Percentiles rank a stretch among this genome's conserved stretches.
Evolutionary conservation across 164 flowering plant species (phyloP).

Genomic region (Brasenia schreberi): DNA sequence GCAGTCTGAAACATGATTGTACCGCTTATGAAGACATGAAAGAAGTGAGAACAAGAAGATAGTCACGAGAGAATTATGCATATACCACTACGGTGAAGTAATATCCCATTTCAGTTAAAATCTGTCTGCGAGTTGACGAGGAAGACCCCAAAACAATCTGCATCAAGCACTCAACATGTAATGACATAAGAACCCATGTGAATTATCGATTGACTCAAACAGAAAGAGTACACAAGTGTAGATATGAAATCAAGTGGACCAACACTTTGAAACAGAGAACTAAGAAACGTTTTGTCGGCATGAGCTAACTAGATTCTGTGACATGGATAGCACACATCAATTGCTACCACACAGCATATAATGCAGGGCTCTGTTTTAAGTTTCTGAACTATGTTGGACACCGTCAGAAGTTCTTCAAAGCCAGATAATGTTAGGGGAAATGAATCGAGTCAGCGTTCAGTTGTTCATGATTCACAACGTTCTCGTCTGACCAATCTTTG

Average conservation of each 20-base stretch:
- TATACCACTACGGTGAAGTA: conserved; percentile 1
- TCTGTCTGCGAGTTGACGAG: conserved; percentile 1
- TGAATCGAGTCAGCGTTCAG: no score
- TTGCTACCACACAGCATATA: neutral
- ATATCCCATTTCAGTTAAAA: conserved; percentile 6
- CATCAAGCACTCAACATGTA: neutral
- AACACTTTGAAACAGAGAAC: neutral
- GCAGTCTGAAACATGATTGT: conserved; percentile 2
- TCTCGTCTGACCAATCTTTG: no score
- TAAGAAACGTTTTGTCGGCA: neutral
- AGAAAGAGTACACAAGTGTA: no score
- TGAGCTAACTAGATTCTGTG: neutral
- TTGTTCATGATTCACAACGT: no score
- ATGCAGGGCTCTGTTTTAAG: neutral
- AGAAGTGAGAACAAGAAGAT: neutral
- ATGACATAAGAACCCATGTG: neutral
- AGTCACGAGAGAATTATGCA: neutral
- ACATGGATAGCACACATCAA: neutral
- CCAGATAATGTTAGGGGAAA: no score
- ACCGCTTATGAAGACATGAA: neutral
- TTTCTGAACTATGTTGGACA: no score
- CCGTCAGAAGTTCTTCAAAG: no score
- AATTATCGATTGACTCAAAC: neutral
- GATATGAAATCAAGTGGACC: neutral
- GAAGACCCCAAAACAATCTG: conserved; percentile 6